These are phyloP conservation scores for Pinus tabuliformis DNA, from an alignment of 75 land plant species.

Conservation along the genomic window DNA sequence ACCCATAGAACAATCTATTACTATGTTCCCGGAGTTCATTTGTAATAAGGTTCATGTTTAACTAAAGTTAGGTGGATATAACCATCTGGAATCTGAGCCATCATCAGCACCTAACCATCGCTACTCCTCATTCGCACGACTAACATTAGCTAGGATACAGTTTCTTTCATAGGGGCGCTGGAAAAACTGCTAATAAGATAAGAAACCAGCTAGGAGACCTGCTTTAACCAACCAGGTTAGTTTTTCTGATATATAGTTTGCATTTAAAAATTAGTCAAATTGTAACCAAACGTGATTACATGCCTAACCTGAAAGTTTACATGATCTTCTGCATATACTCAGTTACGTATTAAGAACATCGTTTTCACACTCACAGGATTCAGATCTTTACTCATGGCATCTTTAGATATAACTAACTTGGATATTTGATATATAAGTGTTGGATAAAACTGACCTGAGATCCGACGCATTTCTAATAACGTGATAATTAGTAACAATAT, in stretches of 20 bases:
- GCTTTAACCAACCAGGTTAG: background rate
- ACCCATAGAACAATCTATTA: too few species aligned
- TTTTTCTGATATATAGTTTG: background rate
- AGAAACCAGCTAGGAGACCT: background rate
- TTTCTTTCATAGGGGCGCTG: background rate
- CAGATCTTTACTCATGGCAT: too few species aligned
- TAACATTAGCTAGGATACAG: background rate
- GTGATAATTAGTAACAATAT: conserved; percentile 97
- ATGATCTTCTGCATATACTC: background rate
- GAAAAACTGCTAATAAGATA: background rate
- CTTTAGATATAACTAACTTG: background rate
- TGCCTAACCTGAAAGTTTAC: background rate
- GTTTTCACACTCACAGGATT: too few species aligned
- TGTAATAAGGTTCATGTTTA: too few species aligned
- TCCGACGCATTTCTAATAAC: conserved; percentile 98
- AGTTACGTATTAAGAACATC: too few species aligned
- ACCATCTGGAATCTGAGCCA: too few species aligned
- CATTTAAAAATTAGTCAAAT: background rate
- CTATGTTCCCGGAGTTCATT: too few species aligned
- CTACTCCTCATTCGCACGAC: background rate
- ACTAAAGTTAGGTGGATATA: too few species aligned
- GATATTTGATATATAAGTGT: background rate
- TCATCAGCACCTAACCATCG: too few species aligned
- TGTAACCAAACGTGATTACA: background rate
- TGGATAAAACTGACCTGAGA: conserved; percentile 20